Evolutionary conservation across 2,329 filamentous ascomycete genomes (phyloP).

Genomic region (Boeremia exigua): DNA sequence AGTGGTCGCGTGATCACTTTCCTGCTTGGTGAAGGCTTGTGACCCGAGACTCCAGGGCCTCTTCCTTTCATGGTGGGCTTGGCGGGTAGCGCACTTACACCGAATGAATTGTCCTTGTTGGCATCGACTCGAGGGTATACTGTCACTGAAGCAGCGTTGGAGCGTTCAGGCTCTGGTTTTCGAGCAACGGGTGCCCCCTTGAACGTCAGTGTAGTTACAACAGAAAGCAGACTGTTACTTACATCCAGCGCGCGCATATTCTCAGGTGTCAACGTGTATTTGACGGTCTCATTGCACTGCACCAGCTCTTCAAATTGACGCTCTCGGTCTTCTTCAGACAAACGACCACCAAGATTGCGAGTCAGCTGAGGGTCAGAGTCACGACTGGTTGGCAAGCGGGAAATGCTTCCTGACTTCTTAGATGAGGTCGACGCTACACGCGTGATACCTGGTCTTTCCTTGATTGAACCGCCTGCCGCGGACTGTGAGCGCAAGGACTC

Average conservation of each 20-base stretch:
- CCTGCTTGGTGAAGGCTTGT: conserved; percentile 34
- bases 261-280: conserved; percentile 58
- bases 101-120: conserved; percentile 36
- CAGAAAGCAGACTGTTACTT: conserved; percentile 29
- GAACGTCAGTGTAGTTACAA: conserved; percentile 11
- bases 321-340: conserved; percentile 48
- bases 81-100: conserved; percentile 34
- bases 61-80: conserved; percentile 32
- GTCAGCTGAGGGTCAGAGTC: conserved; percentile 41
- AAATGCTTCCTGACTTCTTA: conserved; percentile 38
- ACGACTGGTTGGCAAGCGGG: conserved; percentile 40
- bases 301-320: conserved; percentile 57
- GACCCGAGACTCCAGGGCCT: conserved; percentile 22
- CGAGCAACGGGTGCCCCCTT: conserved; percentile 31
- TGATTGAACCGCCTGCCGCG: conserved; percentile 16
- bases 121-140: conserved; percentile 43
- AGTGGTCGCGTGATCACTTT: conserved; percentile 39
- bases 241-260: conserved; percentile 54
- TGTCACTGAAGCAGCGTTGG: conserved; percentile 33
- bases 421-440: conserved; percentile 43
- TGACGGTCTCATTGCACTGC: conserved; percentile 56
- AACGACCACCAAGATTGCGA: conserved; percentile 36
- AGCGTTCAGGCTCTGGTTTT: conserved; percentile 26
- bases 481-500: conserved; percentile 31
- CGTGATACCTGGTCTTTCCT: conserved; percentile 38